A percentile compares a stretch with the other conserved stretches of the same genome.
Evolutionary conservation across 225 moss, liverwort and hornwort species (phyloP).

Genomic region (Thuidium tamariscinum): DNA sequence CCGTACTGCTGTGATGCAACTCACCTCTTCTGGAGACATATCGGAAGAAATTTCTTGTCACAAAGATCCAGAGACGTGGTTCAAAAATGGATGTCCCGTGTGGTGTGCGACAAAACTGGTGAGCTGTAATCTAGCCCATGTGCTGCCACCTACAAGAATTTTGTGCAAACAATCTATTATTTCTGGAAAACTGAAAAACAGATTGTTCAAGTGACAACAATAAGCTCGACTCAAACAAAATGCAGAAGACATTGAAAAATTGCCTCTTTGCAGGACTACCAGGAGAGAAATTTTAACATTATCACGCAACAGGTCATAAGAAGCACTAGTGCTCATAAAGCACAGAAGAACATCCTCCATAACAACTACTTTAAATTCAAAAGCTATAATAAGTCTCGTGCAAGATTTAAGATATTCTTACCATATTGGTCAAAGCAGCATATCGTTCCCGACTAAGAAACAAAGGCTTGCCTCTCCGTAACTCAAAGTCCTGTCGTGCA

Average conservation of each 20-base stretch:
- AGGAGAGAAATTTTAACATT: neutral
- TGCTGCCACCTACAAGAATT: conserved; percentile 63
- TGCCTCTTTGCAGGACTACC: neutral
- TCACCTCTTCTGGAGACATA: conserved; percentile 6
- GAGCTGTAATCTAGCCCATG: conserved; percentile 99
- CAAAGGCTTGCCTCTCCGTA: conserved; percentile 75
- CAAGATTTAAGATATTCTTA: conserved; percentile 2
- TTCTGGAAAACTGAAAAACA: neutral
- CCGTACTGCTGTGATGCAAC: neutral
- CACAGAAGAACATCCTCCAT: neutral
- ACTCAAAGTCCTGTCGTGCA: conserved; percentile 53
- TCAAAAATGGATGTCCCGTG: conserved; percentile 47
- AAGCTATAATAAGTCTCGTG: neutral
- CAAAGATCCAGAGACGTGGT: neutral
- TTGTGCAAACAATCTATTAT: conserved; percentile 12
- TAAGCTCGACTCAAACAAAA: neutral
- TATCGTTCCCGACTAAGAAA: conserved; percentile 78
- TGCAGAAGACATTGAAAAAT: neutral
- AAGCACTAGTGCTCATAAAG: neutral
- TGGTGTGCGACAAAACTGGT: conserved; percentile 60
- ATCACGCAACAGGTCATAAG: neutral
- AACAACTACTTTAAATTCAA: neutral
- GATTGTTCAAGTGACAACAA: neutral
- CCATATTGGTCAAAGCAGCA: conserved; percentile 76
- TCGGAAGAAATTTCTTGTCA: neutral